Evolutionary conservation across 352 stramenopile genomes (phyloP).

Genomic region (Phytophthora aleatoria): DNA sequence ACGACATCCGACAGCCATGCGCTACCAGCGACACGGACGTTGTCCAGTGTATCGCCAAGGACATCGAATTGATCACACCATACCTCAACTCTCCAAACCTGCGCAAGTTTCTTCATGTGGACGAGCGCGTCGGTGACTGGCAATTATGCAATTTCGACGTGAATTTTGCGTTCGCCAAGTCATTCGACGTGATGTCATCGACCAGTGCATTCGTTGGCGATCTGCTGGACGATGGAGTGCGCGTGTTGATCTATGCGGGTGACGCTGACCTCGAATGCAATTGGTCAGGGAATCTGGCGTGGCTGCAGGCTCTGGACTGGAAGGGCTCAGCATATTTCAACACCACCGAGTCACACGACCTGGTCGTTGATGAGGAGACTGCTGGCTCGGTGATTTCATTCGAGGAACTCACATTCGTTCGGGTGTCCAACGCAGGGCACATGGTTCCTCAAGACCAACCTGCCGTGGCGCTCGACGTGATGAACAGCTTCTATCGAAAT

Average conservation of each 20-base stretch:
- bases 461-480: constrained; percentile 86
- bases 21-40: constrained; percentile 23
- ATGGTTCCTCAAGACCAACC: constrained; percentile 94
- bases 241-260: constrained; percentile 94
- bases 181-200: constrained; percentile 91
- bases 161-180: constrained; percentile 78
- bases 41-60: constrained; percentile 52
- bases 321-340: constrained; percentile 83
- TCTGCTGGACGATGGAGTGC: constrained; percentile 71
- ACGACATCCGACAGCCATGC: constrained; percentile 59
- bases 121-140: constrained; percentile 61
- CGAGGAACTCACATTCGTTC: constrained; percentile 71
- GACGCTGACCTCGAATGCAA: constrained; percentile 97
- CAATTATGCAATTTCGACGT: constrained; percentile 91
- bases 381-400: constrained; percentile 43
- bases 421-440: constrained; percentile 92
- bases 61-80: constrained; percentile 35
- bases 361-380: constrained; percentile 18
- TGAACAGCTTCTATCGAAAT: constrained; percentile 87
- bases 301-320: constrained; percentile 92
- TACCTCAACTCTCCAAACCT: constrained; percentile 58
- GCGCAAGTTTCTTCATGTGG: constrained; percentile 40
- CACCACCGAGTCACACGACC: constrained; percentile 21
- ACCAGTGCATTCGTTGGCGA: constrained; percentile 82
- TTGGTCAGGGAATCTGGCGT: constrained; percentile 94